phyloP scores from a whole-genome alignment of 1,284 basidiomycete species.

The Dichomitus squalens region DNA sequence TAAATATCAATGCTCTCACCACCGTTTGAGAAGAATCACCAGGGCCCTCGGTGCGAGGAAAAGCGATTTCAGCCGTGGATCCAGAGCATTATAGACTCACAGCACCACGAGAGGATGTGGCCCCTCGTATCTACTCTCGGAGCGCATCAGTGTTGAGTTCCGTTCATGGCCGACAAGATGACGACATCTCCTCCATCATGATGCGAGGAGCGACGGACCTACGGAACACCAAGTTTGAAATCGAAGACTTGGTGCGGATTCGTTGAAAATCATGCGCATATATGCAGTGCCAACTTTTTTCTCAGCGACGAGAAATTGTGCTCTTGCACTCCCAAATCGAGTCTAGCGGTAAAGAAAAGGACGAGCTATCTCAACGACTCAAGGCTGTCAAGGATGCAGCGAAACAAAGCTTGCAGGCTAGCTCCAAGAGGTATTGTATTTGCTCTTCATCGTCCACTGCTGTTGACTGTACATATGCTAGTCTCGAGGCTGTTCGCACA shows the following conservation, averaged over 20 bases:
- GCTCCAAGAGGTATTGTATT: constrained; percentile 26
- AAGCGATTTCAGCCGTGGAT: not conserved
- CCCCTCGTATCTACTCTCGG: constrained; percentile 19
- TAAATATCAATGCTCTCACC: not conserved
- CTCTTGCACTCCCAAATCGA: constrained; percentile 29
- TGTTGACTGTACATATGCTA: constrained; percentile 22
- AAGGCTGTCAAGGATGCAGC: constrained; percentile 32
- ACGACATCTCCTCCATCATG: constrained; percentile 35
- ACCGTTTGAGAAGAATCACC: not conserved
- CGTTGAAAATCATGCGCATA: not conserved
- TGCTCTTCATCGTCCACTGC: not conserved
- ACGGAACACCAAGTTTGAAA: constrained; percentile 30
- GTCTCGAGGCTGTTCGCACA: constrained; percentile 27
- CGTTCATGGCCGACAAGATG: constrained; percentile 23
- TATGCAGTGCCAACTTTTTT: not conserved
- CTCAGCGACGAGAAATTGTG: constrained; percentile 32
- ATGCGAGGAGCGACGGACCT: constrained; percentile 35
- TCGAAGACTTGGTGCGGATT: constrained; percentile 31
- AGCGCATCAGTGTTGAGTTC: constrained; percentile 33
- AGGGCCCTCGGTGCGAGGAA: not conserved
- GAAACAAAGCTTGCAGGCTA: constrained; percentile 30
- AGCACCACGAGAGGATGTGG: not conserved
- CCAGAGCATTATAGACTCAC: not conserved
- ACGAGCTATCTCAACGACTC: constrained; percentile 28
- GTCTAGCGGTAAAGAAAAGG: constrained; percentile 27